Conservation (phyloP, 2,329 filamentous ascomycete species). For the Hirsutella thompsonii region DNA sequence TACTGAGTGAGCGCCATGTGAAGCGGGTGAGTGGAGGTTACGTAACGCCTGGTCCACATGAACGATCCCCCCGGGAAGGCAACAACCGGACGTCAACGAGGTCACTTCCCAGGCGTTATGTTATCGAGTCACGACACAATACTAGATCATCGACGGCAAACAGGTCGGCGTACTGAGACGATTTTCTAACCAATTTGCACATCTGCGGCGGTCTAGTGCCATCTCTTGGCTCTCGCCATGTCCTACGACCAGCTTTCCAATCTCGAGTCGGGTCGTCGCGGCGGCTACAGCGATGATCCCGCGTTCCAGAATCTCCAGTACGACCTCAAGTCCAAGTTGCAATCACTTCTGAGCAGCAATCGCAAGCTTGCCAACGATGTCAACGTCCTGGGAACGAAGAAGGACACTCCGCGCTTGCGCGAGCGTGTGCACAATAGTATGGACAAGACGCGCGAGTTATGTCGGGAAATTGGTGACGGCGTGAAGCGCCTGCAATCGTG, state of each 20-base stretch:
- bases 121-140: neutral
- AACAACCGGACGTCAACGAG: neutral
- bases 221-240: conserved; percentile 38
- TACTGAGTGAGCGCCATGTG: neutral
- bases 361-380: conserved; percentile 75
- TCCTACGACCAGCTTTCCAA: conserved; percentile 81
- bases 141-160: no score
- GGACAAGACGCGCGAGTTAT: conserved; percentile 73
- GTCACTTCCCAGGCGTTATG: neutral
- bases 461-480: conserved; percentile 86
- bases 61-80: neutral
- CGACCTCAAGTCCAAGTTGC: conserved; percentile 76
- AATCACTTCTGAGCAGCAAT: conserved; percentile 79
- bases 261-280: conserved; percentile 60
- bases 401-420: conserved; percentile 80
- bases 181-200: neutral
- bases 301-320: conserved; percentile 78
- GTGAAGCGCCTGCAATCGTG: conserved; percentile 83
- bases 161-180: no score
- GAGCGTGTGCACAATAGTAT: conserved; percentile 82
- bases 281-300: conserved; percentile 83
- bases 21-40: neutral
- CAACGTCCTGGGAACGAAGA: conserved; percentile 72
- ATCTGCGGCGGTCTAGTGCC: neutral
- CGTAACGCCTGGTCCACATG: neutral